These are phyloP conservation scores for Naganishia cerealis DNA, from an alignment of 1,284 basidiomycete species.

Conservation along the genomic window DNA sequence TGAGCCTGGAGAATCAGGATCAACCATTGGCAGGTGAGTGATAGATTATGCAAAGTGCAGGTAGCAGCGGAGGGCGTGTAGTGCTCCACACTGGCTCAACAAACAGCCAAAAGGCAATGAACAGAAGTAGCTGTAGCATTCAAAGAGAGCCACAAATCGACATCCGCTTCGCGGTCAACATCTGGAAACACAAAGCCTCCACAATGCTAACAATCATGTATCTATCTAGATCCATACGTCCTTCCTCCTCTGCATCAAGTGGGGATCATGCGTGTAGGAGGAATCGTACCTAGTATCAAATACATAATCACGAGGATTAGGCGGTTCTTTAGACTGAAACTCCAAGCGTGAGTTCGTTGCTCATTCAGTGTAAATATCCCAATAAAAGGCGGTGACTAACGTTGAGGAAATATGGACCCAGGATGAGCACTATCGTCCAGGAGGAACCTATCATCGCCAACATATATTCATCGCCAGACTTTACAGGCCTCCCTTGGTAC, in stretches of 20 bases:
- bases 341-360: conserved; percentile 5
- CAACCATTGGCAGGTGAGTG: conserved; percentile 27
- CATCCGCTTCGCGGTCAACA: neutral
- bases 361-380: neutral
- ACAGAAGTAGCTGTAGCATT: too few relatives aligned
- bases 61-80: neutral
- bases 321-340: conserved; percentile 1
- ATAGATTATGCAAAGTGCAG: neutral
- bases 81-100: neutral
- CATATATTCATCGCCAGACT: conserved; percentile 13
- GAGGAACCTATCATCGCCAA: conserved; percentile 25
- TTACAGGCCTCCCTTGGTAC: conserved; percentile 16
- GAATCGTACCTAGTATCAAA: conserved; percentile 19
- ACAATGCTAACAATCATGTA: neutral
- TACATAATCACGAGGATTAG: conserved; percentile 12
- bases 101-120: neutral
- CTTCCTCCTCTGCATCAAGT: conserved; percentile 23
- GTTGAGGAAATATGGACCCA: neutral
- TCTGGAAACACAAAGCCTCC: neutral
- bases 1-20: conserved; percentile 29
- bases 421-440: conserved; percentile 15
- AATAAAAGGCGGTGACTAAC: neutral
- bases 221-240: conserved; percentile 16
- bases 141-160: neutral
- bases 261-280: conserved; percentile 18